Conservation (phyloP, 1,139 yeast species). For the Nakaseomyces sp. region DNA sequence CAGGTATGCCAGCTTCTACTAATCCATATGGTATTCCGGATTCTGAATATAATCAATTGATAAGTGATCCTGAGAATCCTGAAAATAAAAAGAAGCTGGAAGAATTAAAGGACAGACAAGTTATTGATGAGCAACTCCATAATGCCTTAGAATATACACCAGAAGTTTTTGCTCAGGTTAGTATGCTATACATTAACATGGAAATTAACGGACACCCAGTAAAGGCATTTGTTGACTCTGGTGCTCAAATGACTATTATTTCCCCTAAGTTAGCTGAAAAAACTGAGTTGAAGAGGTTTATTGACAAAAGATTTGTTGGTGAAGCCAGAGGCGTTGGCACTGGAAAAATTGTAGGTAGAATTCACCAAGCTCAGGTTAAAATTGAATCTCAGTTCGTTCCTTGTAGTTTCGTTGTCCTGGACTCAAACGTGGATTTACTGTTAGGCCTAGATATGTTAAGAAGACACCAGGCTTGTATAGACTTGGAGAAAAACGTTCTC, state of each 20-base stretch:
- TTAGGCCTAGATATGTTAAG: conserved; percentile 58
- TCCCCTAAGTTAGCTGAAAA: conserved; percentile 67
- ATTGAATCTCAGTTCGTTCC: conserved; percentile 63
- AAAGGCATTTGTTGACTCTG: conserved; percentile 92
- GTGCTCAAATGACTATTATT: conserved; percentile 86
- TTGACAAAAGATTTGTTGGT: conserved; percentile 77
- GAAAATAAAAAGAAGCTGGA: conserved; percentile 59
- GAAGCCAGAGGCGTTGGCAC: conserved; percentile 88
- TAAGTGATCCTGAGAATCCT: conserved; percentile 64
- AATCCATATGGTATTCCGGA: conserved; percentile 32
- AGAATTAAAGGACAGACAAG: conserved; percentile 63
- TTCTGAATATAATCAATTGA: conserved; percentile 44
- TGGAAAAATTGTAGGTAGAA: conserved; percentile 67
- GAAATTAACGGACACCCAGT: conserved; percentile 72
- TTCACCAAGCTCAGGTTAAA: conserved; percentile 81
- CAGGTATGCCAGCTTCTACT: conserved; percentile 19
- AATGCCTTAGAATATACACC: conserved; percentile 84
- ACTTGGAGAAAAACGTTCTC: conserved; percentile 58
- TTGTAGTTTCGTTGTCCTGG: conserved; percentile 75
- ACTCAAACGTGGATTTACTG: conserved; percentile 60
- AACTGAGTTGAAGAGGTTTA: conserved; percentile 60
- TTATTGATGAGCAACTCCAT: conserved; percentile 67
- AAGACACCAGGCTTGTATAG: conserved; percentile 78
- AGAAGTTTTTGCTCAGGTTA: conserved; percentile 73
- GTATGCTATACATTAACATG: conserved; percentile 73